phyloP scores from a whole-genome alignment of 2,329 filamentous ascomycete species.

The Scopulariopsis brevicaulis region DNA sequence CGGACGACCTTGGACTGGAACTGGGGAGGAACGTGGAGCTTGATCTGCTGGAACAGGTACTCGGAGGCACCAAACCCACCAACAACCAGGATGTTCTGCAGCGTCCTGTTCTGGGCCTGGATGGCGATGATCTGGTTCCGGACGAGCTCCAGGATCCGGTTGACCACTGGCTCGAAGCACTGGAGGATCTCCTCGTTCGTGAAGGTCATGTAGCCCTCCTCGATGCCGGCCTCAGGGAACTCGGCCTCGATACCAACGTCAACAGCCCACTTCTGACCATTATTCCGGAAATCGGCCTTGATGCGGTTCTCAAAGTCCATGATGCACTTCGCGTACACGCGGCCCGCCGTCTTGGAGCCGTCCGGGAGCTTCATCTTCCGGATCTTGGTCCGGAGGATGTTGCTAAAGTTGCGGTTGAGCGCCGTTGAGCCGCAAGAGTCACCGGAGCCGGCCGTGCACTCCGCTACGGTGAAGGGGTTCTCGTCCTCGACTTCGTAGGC shows the following conservation, averaged over 20 bases:
- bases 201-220: conserved; percentile 99
- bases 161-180: conserved; percentile 97
- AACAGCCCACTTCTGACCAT: conserved; percentile 97
- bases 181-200: conserved; percentile 98
- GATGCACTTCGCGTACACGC: conserved; percentile 98
- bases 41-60: conserved; percentile 99
- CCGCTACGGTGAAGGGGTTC: conserved; percentile 89
- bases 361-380: conserved; percentile 98
- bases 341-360: conserved; percentile 92
- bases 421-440: conserved; percentile 98
- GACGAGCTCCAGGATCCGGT: conserved; percentile 90
- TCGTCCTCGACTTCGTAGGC: conserved; percentile 98
- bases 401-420: conserved; percentile 95
- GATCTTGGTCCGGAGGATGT: conserved; percentile 94
- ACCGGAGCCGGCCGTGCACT: conserved; percentile 93
- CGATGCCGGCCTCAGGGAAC: conserved; percentile 93
- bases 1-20: conserved; percentile 98
- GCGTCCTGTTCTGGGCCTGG: conserved; percentile 84
- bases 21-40: conserved; percentile 92
- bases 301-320: conserved; percentile 99
- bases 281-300: conserved; percentile 99
- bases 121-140: conserved; percentile 98
- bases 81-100: conserved; percentile 95
- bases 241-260: conserved; percentile 98
- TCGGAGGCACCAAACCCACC: conserved; percentile 97